Evolutionary conservation across 148 eudicot species (phyloP).

Genomic region (Camellia lanceoleosa): DNA sequence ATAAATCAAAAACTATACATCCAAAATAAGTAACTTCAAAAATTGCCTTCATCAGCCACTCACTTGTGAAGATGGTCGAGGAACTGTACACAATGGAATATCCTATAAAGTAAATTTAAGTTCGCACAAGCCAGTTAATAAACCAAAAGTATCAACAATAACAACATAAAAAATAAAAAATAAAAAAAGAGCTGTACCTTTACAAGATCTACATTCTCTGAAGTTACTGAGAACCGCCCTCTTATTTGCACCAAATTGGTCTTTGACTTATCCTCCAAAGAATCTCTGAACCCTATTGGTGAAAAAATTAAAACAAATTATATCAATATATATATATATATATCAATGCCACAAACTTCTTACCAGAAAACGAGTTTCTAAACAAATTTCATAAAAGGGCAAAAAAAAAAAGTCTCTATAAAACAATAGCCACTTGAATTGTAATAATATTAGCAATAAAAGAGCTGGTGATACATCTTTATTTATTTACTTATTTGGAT

Average conservation of each 20-base stretch:
- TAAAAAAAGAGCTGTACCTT: conserved; percentile 51
- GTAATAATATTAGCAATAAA: not conserved
- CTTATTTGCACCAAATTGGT: conserved; percentile 87
- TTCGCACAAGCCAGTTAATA: conserved; percentile 29
- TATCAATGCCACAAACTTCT: not conserved
- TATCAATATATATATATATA: no score
- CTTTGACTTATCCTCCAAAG: conserved; percentile 87
- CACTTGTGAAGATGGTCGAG: conserved; percentile 67
- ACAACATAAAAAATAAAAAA: not conserved
- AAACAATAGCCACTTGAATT: not conserved
- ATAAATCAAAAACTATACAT: conserved; percentile 29
- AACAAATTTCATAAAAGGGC: not conserved
- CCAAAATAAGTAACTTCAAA: not conserved
- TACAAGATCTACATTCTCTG: conserved; percentile 85
- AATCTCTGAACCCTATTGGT: conserved; percentile 68
- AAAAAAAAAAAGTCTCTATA: not conserved
- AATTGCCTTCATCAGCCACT: not conserved
- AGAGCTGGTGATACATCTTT: not conserved
- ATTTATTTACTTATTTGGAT: no score
- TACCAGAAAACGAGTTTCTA: not conserved
- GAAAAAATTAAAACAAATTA: not conserved
- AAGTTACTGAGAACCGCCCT: conserved; percentile 95
- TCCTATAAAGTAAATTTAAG: conserved; percentile 48
- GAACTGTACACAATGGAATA: conserved; percentile 50
- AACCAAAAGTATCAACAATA: not conserved